A percentile compares a stretch with the other conserved stretches of the same genome.
Evolutionary conservation across 208 protist genomes (phyloP).

Genomic region (Sergeia podlipaevii): DNA sequence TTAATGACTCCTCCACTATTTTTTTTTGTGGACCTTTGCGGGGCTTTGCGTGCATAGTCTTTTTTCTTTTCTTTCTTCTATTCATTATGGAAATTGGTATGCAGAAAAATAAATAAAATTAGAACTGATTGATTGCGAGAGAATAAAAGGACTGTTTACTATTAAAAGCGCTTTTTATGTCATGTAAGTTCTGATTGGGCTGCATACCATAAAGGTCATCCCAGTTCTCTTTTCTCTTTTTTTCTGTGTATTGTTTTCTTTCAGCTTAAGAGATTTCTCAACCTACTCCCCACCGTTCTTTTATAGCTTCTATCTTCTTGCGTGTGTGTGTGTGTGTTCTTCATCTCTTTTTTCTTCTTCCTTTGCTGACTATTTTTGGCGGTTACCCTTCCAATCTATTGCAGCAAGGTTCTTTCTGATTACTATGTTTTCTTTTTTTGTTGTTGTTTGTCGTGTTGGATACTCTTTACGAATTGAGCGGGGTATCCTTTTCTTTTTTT

Average conservation of each 20-base stretch:
- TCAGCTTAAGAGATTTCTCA: too few species aligned
- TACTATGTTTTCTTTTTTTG: conserved; percentile 2
- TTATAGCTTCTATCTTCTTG: not conserved
- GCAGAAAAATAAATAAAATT: too few species aligned
- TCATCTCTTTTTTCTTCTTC: not conserved
- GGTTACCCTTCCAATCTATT: not conserved
- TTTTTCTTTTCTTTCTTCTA: too few species aligned
- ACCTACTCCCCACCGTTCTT: not conserved
- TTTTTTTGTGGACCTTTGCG: too few species aligned
- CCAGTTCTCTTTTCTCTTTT: not conserved
- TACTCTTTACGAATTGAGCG: conserved; percentile 1
- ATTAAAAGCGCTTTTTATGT: too few species aligned
- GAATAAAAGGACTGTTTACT: too few species aligned
- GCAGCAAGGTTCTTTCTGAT: not conserved
- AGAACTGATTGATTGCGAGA: too few species aligned
- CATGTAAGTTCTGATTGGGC: too few species aligned
- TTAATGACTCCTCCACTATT: too few species aligned
- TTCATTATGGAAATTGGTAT: too few species aligned
- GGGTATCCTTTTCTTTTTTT: not conserved
- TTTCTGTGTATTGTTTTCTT: not conserved
- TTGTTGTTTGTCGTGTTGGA: not conserved
- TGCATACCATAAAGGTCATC: too few species aligned
- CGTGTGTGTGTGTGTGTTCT: not conserved
- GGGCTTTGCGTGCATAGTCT: too few species aligned
- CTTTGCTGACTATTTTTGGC: not conserved